Evolutionary conservation across 768 basidiomycete species (phyloP), one percentile per base, ranked within the genome.

Genomic region (Cantharellus anzutake): DNA sequence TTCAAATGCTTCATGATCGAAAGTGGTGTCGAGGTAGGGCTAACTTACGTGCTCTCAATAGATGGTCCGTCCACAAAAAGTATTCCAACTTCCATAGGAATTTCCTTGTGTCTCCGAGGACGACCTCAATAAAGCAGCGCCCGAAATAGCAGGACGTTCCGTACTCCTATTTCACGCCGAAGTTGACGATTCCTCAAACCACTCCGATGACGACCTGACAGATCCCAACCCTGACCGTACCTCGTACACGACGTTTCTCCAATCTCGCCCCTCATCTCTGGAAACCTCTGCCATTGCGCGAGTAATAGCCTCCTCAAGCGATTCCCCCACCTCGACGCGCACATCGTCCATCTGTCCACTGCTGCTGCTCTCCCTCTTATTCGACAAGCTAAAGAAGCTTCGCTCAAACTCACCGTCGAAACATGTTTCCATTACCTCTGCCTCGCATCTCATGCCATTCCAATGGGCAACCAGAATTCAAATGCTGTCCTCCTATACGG

Each of bases 1-100:
- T 97, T 97, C 76, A 97, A 98, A 69, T 96, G 92, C 68, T 98
- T 97, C 70, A 72, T 97, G 64, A 92, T 93, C 62, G 84, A 94
- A 64, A 94, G 91, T 66, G 94, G 96, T 35, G 93, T 98, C 16
- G 86, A 96, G 62, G 93, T 91, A 65, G 56, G 74, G 66, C 38
- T 4, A 20, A 41, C 39, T 11, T 29, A 48, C 34, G 7, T 55
- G 7, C 38, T 41, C 56, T 57, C 38, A 56, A 42, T 35, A 59
- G 52, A 57, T 58, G 58, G 51, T 56, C 41, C 2, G 37, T 40
- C 37, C 39, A 16, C 40, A 39, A 14, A 40, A 57, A 5, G 38
- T 40, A 41, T 53, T 51, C 20, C 20, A 29, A 34, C 41, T 35
- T 4, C 38, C 41, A 0, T 51, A 93, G 91, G 92, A 99, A 74